Evolutionary conservation across 805 yeast genomes (phyloP).

Genomic region (Zygosaccharomyces lentus): DNA sequence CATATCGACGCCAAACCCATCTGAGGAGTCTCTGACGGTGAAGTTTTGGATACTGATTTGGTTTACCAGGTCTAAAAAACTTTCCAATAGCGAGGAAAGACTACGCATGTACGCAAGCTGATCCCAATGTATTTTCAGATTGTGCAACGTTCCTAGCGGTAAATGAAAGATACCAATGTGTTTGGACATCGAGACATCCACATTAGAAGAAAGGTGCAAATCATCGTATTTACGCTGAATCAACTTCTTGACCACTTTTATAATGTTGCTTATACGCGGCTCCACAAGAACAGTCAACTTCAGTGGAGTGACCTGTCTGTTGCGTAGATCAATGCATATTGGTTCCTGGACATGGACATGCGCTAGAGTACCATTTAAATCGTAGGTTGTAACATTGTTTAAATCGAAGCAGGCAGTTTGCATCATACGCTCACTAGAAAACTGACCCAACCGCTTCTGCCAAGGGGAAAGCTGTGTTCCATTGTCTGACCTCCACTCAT

Average conservation of each 20-base stretch:
- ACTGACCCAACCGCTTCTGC: constrained; percentile 14
- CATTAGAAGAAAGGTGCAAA: constrained; percentile 25
- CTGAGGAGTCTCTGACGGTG: constrained; percentile 19
- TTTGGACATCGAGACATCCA: constrained; percentile 22
- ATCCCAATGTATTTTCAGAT: constrained; percentile 23
- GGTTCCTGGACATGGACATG: constrained; percentile 18
- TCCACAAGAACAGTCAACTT: constrained; percentile 24
- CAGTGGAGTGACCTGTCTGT: constrained; percentile 19
- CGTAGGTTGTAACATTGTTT: constrained; percentile 27
- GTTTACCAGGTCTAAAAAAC: constrained; percentile 17
- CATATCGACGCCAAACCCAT: constrained; percentile 26
- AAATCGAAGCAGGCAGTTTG: constrained; percentile 24
- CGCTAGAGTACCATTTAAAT: constrained; percentile 20
- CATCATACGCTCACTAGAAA: constrained; percentile 20
- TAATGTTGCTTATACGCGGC: constrained; percentile 26
- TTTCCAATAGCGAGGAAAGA: constrained; percentile 5
- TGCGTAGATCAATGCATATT: constrained; percentile 24
- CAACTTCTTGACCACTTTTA: constrained; percentile 27
- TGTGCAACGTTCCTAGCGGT: constrained; percentile 17
- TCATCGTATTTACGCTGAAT: constrained; percentile 27
- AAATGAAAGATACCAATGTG: constrained; percentile 9
- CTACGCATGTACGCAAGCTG: constrained; percentile 1
- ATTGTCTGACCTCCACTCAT: constrained; percentile 12
- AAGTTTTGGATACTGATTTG: constrained; percentile 26
- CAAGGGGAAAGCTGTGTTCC: constrained; percentile 4